Base-by-base conservation (phyloP, 148 eudicot species). In the Amaranthus hypochondriacus region DNA sequence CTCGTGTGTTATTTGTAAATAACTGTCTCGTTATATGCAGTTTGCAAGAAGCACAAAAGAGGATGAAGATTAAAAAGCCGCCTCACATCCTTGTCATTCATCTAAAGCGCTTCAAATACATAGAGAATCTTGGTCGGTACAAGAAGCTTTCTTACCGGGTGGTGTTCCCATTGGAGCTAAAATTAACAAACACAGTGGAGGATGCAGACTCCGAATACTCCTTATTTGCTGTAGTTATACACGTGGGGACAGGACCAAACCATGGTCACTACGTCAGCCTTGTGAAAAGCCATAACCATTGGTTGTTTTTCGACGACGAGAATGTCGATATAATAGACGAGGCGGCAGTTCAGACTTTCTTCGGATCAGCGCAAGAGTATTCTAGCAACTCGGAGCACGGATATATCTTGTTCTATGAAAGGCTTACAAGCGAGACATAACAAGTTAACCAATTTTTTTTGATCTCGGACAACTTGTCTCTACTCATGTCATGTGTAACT, bases 1-100 rank as follows among this genome's bases (percentile, higher is more conserved):
- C 9, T 68, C 21, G 18, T 69, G 5, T 9, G 12, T 47, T 63
- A 53, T 70, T 57, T 65, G 63, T 43, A 6, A 71, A 39, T 64
- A 56, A 18, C 48, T 43, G 69, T 9, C 51, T 68, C 10, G 15
- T 60, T n/a, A n/a, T 10, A 7, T 77, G 68, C 86, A 91, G 97
- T 73, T 82, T 91, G 78, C 97, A 91, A 81, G 97, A 91, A 82
- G 97, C 97, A 3, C 97, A 91, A 69, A 91, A 91, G 84, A 87
- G 97, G 77, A 91, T 91, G 97, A 89, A 91, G 93, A 91, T 91
- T 61, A 91, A 89, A 78, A 91, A 87, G 76, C 84, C 97, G 11
- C 97, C 97, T 12, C 93, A 85, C 69, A 83, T 91, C 70, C 88
- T 91, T 42, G 97, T 91, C 60, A 91, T 91, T 68, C 97, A 91